These are phyloP conservation scores for Pseudisothecium myosuroides DNA, from an alignment of 225 moss, liverwort and hornwort genomes.

Conservation along the genomic window DNA sequence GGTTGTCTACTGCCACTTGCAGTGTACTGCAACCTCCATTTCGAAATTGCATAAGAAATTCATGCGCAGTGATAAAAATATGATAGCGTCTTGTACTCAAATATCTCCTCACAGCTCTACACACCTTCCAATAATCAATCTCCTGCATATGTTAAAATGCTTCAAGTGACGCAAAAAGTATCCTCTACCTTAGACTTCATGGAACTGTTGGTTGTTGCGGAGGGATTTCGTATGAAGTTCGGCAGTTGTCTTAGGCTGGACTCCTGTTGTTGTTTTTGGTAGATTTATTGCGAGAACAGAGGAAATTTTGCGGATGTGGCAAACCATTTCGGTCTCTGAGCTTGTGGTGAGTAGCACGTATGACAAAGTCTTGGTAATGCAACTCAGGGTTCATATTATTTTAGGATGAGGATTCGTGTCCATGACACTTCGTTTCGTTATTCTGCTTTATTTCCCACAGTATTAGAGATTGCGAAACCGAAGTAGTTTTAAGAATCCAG, in stretches of 20 bases:
- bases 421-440: not conserved
- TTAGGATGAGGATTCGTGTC: not conserved
- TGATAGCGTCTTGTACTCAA: not conserved
- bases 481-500: not conserved
- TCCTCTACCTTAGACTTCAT: not conserved
- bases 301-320: slow-evolving; percentile 62
- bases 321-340: slow-evolving; percentile 22
- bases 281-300: slow-evolving; percentile 73
- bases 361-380: not conserved
- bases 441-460: not conserved
- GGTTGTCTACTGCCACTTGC: not conserved
- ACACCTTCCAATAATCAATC: not conserved
- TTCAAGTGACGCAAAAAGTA: not conserved
- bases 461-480: not conserved
- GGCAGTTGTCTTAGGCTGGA: not conserved
- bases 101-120: not conserved
- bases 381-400: not conserved
- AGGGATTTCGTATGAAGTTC: not conserved
- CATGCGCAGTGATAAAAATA: not conserved
- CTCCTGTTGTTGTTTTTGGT: not conserved
- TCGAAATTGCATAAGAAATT: not conserved
- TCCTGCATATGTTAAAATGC: not conserved
- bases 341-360: slow-evolving; percentile 37
- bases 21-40: not conserved
- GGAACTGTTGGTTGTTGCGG: not conserved